These are phyloP conservation scores for Xylariaceae sp. DNA, from an alignment of 2,329 filamentous ascomycete genomes.

Conservation along the genomic window DNA sequence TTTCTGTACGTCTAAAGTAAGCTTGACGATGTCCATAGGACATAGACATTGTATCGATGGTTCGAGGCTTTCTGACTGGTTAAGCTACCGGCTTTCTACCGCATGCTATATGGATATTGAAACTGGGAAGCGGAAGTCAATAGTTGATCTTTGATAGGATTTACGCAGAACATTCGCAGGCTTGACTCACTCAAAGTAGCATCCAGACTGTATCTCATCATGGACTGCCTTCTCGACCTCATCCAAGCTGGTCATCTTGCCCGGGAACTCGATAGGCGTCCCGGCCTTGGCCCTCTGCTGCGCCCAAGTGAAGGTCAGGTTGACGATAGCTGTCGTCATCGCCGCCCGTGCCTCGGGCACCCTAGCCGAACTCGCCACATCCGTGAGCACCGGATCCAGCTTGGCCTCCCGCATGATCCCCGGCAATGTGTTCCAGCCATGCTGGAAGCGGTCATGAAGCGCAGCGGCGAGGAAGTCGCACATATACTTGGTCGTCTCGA, in stretches of 20 bases:
- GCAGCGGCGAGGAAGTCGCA: neutral
- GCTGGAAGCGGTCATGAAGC: conserved; percentile 3
- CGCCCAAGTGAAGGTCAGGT: conserved; percentile 4
- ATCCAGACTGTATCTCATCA: conserved; percentile 6
- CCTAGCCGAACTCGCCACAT: conserved; percentile 8
- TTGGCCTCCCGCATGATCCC: conserved; percentile 7
- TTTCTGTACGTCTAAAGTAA: too few relatives aligned
- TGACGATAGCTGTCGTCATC: neutral
- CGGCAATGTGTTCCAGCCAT: conserved; percentile 8
- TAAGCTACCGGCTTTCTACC: too few relatives aligned
- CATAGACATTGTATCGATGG: too few relatives aligned
- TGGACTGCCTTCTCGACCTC: conserved; percentile 4
- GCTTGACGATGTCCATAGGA: too few relatives aligned
- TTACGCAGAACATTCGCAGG: too few relatives aligned
- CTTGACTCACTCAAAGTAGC: conserved; percentile 8
- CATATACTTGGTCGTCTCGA: neutral
- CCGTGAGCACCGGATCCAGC: neutral
- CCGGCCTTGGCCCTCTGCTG: conserved; percentile 4
- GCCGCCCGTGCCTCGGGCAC: conserved; percentile 7
- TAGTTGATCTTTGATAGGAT: too few relatives aligned
- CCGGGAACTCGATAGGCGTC: neutral
- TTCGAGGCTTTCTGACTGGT: too few relatives aligned
- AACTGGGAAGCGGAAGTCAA: too few relatives aligned
- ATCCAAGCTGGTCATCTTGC: conserved; percentile 1
- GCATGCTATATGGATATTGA: too few relatives aligned